Percentiles rank a stretch among this genome's conserved stretches.
Evolutionary conservation across 768 basidiomycete species (phyloP).

Genomic region (Auriculariales sp.): DNA sequence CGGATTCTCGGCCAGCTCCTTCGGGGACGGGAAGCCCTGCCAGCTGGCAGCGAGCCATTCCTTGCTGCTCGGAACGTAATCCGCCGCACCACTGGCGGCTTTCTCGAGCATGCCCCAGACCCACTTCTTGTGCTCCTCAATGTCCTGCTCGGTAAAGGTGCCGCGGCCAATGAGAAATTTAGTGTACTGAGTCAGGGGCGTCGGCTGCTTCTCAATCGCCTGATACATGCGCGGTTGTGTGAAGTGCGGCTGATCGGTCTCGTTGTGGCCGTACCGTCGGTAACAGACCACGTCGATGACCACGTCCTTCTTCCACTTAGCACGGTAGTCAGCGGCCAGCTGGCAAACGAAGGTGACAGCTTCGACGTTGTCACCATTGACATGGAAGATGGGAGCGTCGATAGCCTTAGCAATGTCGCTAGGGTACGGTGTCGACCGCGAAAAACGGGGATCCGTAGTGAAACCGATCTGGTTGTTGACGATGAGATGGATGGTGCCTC

Average conservation of each 20-base stretch:
- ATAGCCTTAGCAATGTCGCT: slow-evolving; percentile 98
- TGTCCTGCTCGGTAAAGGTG: slow-evolving; percentile 90
- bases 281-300: slow-evolving; percentile 98
- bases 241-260: slow-evolving; percentile 97
- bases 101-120: slow-evolving; percentile 99
- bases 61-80: slow-evolving; percentile 86
- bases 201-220: slow-evolving; percentile 87
- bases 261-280: slow-evolving; percentile 98
- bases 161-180: slow-evolving; percentile 81
- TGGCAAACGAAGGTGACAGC: slow-evolving; percentile 98
- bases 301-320: slow-evolving; percentile 97
- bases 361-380: slow-evolving; percentile 96
- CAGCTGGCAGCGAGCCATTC: slow-evolving; percentile 98
- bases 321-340: slow-evolving; percentile 93
- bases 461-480: slow-evolving; percentile 99
- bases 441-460: slow-evolving; percentile 95
- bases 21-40: slow-evolving; percentile 97
- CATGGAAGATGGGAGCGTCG: slow-evolving; percentile 97
- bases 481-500: slow-evolving; percentile 95
- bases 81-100: slow-evolving; percentile 84
- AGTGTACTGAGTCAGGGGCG: slow-evolving; percentile 81
- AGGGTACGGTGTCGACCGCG: slow-evolving; percentile 94
- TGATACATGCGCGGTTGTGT: slow-evolving; percentile 99
- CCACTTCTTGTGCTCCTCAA: slow-evolving; percentile 98
- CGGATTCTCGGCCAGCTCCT: slow-evolving; percentile 82